Evolutionary conservation across 2,329 filamentous ascomycete species (phyloP), one percentile per base, ranked within the genome.

Genomic region (Phialophora expanda): DNA sequence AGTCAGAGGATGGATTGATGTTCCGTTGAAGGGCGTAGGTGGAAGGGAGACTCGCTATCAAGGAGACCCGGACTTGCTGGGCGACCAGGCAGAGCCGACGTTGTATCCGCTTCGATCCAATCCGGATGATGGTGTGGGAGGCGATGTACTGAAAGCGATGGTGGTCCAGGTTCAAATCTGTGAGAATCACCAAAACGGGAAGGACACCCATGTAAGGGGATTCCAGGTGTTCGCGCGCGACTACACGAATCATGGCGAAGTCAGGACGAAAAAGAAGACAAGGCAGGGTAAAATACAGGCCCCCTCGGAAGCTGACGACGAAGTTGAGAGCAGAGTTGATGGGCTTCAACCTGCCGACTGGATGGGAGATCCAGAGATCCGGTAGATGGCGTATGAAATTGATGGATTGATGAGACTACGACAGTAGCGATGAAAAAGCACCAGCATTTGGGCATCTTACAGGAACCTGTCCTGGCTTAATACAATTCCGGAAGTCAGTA

Each of bases 111-210:
- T 62, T 41, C 61, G 60, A 54, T 55, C 61, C 3, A 44, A 65
- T 60, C 41, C 46, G 55, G 54, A 64, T 64, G 50, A 65, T 59
- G 30, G 24, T 48, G 46, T 63, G 14, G 88, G 87, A 74, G 90
- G 85, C 48, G 90, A 89, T 73, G 90, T 93, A 0, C 85, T 98
- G 20, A 88, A 93, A 66, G 93, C 91, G 17, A 97, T 94, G 80
- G 87, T 98, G 32, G 84, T 99, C 30, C 93, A 98, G 77, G 89
- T 98, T 74, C 89, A 91, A 71, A 89, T 99, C 56, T 86, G 94
- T 59, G 95, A 98, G 80, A 99, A 99, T 75, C 95, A 99, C 77
- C 95, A 99, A 79, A 99, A 99, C 77, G 95, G 95, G 70, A 99
- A 99, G 77, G 95, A 99, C 76, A 99, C 95, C n/a, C 95, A 99